A percentile compares a stretch with the other conserved stretches of the same genome.
These are phyloP conservation scores for Backusella tarrabulga DNA, from an alignment of 192 early-diverging fungal genomes.

Conservation along the genomic window DNA sequence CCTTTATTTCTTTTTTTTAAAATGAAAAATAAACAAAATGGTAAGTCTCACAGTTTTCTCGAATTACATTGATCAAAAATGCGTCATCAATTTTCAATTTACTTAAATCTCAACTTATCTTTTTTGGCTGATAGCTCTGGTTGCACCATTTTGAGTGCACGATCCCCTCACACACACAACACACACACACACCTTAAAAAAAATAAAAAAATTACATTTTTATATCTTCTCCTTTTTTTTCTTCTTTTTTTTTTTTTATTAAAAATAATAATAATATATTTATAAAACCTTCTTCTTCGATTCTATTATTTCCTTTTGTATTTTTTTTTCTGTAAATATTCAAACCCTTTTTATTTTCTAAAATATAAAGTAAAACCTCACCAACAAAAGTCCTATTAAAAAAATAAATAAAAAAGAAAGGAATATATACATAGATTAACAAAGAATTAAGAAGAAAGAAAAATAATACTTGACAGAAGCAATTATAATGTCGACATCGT, in stretches of 20 bases:
- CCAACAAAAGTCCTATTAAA: neutral
- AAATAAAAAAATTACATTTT: neutral
- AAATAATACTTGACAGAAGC: neutral
- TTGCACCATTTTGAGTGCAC: neutral
- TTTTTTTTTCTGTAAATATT: slow-evolving; percentile 4
- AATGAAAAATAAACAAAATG: no score
- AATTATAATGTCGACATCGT: neutral
- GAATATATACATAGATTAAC: no score
- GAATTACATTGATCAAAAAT: neutral
- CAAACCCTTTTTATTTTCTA: neutral
- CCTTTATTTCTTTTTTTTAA: no score
- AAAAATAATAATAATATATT: neutral
- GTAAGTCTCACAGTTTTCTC: no score
- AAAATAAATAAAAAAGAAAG: neutral
- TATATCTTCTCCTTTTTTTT: neutral
- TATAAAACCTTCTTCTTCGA: neutral
- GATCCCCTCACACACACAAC: neutral
- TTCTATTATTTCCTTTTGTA: neutral
- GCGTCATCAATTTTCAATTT: neutral
- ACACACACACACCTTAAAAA: neutral
- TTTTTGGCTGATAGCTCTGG: neutral
- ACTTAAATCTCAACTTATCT: neutral
- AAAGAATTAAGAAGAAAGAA: neutral
- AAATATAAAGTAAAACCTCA: neutral
- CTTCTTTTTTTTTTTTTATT: neutral